Conservation (phyloP, 2,329 filamentous ascomycete species). For the Fusarium sp. region DNA sequence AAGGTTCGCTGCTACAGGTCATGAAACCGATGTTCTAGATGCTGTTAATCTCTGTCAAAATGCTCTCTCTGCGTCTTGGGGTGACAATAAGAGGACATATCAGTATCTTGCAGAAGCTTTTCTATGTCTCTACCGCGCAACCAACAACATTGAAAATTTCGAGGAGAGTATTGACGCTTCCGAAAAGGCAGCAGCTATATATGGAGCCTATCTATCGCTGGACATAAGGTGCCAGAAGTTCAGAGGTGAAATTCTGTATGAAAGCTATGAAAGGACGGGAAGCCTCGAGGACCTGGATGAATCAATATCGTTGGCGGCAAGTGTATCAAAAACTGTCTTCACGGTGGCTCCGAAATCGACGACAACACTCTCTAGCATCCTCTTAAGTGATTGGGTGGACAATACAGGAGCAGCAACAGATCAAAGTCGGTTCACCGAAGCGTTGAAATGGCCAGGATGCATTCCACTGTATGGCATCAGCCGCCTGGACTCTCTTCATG, state of each 20-base stretch:
- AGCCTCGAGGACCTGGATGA: not conserved
- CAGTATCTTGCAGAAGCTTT: not conserved
- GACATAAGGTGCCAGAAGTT: too few relatives aligned
- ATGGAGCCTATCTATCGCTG: too few relatives aligned
- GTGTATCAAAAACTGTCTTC: not conserved
- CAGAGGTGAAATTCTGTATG: too few relatives aligned
- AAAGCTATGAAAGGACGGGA: too few relatives aligned
- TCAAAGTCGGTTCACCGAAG: not conserved
- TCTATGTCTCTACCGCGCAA: not conserved
- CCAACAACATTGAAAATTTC: not conserved
- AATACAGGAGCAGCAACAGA: not conserved
- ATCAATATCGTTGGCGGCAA: not conserved
- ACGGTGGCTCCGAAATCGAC: rapidly evolving
- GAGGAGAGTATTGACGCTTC: not conserved
- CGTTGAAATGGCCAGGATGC: not conserved
- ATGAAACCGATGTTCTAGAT: not conserved
- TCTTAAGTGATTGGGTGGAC: not conserved
- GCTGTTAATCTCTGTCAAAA: not conserved
- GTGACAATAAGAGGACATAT: not conserved
- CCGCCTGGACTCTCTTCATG: not conserved
- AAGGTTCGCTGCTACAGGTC: rapidly evolving
- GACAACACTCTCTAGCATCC: not conserved
- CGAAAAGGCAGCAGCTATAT: not conserved
- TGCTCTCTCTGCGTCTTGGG: rapidly evolving
- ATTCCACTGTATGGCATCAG: not conserved